Evolutionary conservation across 2,329 filamentous ascomycete species (phyloP).

Genomic region (Sporothrix variecibatus): DNA sequence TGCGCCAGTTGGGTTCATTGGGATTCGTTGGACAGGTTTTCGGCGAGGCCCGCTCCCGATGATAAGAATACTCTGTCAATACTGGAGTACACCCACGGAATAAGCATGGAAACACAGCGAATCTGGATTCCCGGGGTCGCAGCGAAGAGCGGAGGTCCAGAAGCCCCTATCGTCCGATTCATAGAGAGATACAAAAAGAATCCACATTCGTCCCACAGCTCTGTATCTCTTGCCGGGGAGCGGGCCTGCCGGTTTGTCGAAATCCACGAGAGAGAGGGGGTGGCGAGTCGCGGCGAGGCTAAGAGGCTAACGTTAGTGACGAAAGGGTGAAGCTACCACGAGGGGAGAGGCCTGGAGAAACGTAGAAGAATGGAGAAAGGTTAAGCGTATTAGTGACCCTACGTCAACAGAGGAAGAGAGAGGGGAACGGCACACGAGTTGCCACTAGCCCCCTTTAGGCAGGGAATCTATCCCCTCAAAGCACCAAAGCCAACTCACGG

Average conservation of each 20-base stretch:
- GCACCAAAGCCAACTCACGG: not conserved
- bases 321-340: not conserved
- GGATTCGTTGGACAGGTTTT: not conserved
- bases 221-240: not conserved
- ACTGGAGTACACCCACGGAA: not conserved
- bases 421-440: not conserved
- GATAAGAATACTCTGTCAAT: not conserved
- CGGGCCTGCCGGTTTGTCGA: not conserved
- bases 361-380: not conserved
- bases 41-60: not conserved
- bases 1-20: not conserved
- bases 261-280: not conserved
- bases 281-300: not conserved
- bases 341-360: not conserved
- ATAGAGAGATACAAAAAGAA: not conserved
- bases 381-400: no score
- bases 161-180: not conserved
- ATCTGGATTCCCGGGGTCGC: not conserved
- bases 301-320: not conserved
- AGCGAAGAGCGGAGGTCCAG: not conserved
- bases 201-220: not conserved
- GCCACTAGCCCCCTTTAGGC: slow-evolving; percentile 22
- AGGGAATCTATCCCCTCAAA: slow-evolving; percentile 24
- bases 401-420: not conserved
- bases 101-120: not conserved